phyloP scores from a whole-genome alignment of 257 asterid genomes.

The Anisodus acutangulus region DNA sequence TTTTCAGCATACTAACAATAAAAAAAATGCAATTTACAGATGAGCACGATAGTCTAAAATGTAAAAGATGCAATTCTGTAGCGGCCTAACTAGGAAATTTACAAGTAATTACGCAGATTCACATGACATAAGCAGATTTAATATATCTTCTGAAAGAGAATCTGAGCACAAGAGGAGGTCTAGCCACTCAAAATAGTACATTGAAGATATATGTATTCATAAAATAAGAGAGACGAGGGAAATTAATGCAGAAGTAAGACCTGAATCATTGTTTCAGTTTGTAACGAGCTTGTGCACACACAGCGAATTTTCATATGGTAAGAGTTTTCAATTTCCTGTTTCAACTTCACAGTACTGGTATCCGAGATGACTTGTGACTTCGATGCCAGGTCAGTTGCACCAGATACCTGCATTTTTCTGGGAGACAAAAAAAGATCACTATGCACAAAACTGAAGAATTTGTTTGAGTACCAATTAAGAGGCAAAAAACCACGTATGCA shows the following conservation, averaged over 20 bases:
- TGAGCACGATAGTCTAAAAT: constrained; percentile 27
- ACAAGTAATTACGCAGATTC: neutral
- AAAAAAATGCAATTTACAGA: constrained; percentile 17
- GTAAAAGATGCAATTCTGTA: constrained; percentile 27
- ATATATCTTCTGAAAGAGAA: constrained; percentile 11
- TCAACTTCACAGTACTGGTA: constrained; percentile 50
- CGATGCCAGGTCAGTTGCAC: constrained; percentile 78
- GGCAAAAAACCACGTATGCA: neutral
- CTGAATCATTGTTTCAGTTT: constrained; percentile 82
- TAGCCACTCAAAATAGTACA: neutral
- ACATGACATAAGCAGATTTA: neutral
- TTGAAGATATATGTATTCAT: neutral
- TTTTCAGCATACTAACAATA: neutral
- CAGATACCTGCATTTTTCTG: constrained; percentile 93
- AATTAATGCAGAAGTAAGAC: constrained; percentile 37
- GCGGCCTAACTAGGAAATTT: constrained; percentile 19
- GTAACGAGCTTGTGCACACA: constrained; percentile 75
- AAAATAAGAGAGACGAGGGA: neutral
- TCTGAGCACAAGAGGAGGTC: neutral
- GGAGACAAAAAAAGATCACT: constrained; percentile 23
- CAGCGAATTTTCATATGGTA: constrained; percentile 78
- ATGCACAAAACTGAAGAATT: neutral
- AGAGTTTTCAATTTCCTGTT: constrained; percentile 73
- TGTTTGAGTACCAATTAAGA: neutral
- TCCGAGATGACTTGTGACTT: constrained; percentile 77